phyloP scores from a whole-genome alignment of 257 asterid genomes.

The Solanum pennellii region DNA sequence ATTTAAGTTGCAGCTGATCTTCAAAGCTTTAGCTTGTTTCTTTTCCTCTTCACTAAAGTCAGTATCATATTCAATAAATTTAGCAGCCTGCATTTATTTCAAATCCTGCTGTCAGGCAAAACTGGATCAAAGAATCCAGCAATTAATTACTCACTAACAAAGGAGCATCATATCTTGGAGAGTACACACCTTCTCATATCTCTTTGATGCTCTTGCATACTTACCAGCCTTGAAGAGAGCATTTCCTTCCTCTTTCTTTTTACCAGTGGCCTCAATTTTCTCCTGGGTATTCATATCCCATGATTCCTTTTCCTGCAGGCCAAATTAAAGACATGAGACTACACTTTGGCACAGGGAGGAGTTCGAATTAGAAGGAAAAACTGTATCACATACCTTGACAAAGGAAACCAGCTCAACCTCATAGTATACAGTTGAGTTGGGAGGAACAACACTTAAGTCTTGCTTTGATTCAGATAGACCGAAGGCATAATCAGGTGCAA shows the following conservation, averaged over 20 bases:
- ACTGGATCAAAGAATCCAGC: not conserved
- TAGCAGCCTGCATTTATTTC: slow-evolving; percentile 44
- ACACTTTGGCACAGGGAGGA: not conserved
- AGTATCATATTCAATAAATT: slow-evolving; percentile 27
- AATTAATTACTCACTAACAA: not conserved
- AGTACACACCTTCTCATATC: slow-evolving; percentile 51
- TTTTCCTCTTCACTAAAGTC: slow-evolving; percentile 38
- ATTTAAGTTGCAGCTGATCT: slow-evolving; percentile 31
- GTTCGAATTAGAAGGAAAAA: not conserved
- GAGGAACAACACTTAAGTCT: slow-evolving; percentile 48
- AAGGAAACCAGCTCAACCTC: slow-evolving; percentile 56
- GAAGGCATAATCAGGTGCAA: slow-evolving; percentile 57
- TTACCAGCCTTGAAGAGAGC: slow-evolving; percentile 52
- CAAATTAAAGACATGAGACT: not conserved
- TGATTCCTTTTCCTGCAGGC: slow-evolving; percentile 52
- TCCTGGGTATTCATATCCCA: slow-evolving; percentile 61
- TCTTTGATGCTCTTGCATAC: slow-evolving; percentile 42
- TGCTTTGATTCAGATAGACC: slow-evolving; percentile 43
- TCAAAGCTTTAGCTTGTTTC: slow-evolving; percentile 29
- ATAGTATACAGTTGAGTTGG: slow-evolving; percentile 49
- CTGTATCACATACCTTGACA: slow-evolving; percentile 32
- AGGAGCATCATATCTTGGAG: not conserved
- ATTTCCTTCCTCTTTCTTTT: slow-evolving; percentile 69
- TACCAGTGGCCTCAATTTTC: slow-evolving; percentile 64
- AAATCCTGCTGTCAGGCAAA: not conserved